These are phyloP conservation scores for Cydonia oblonga DNA, from an alignment of 331 rosid species.

Conservation along the genomic window DNA sequence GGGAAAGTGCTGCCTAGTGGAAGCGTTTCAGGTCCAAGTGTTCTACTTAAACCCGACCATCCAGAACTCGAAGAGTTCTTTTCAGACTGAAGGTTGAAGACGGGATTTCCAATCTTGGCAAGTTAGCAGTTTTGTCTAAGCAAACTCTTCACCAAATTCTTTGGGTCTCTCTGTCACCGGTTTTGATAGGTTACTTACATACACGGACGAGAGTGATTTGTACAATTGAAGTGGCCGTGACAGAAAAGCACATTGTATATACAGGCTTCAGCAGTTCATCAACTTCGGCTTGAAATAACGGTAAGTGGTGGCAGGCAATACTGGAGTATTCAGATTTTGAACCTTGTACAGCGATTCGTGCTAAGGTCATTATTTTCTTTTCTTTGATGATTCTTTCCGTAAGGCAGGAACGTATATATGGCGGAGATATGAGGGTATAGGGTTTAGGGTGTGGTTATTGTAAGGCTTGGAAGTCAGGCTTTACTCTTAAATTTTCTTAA, in stretches of 20 bases:
- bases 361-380: background rate
- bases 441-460: background rate
- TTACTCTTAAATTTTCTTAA: background rate
- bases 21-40: conserved; percentile 17
- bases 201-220: background rate
- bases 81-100: conserved; percentile 34
- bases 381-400: conserved; percentile 6
- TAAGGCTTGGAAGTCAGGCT: background rate
- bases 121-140: background rate
- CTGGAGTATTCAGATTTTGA: background rate
- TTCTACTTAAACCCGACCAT: conserved; percentile 24
- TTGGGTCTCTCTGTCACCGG: background rate
- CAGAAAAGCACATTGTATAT: conserved; percentile 16
- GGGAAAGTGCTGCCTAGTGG: conserved; percentile 12
- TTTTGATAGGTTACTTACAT: conserved; percentile 2
- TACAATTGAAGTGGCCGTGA: background rate
- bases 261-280: background rate
- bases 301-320: background rate
- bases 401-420: conserved; percentile 8
- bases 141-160: background rate
- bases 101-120: background rate
- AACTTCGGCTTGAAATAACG: background rate
- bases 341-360: background rate
- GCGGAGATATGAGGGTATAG: background rate
- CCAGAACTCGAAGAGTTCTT: conserved; percentile 56